A percentile compares a stretch with the other conserved stretches of the same genome.
These are phyloP conservation scores for Blastobotrys chiropterorum DNA, from an alignment of 805 yeast genomes.

Conservation along the genomic window DNA sequence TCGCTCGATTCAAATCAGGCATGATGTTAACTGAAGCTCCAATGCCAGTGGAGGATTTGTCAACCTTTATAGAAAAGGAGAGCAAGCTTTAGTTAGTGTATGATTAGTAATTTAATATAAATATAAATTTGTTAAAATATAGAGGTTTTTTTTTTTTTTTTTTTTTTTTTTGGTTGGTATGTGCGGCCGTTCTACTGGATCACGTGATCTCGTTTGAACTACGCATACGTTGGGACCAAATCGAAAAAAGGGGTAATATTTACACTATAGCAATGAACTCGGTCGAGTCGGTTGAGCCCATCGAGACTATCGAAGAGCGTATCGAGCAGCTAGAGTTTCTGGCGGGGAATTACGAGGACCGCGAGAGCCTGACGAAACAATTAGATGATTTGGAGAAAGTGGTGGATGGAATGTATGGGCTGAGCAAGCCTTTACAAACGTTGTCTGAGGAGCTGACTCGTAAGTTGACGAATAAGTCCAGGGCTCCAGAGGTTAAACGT, in stretches of 20 bases:
- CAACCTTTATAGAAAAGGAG: slow-evolving; percentile 22
- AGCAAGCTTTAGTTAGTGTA: slow-evolving; percentile 20
- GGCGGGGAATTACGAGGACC: neutral
- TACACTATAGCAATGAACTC: neutral
- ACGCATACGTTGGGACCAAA: neutral
- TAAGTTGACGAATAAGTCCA: too few species aligned
- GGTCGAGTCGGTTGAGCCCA: neutral
- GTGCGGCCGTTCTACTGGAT: neutral
- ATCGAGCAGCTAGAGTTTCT: slow-evolving; percentile 1
- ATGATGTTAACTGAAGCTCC: slow-evolving; percentile 58
- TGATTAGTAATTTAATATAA: neutral
- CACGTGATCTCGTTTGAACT: neutral
- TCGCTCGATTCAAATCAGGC: slow-evolving; percentile 51
- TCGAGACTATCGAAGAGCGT: slow-evolving; percentile 1
- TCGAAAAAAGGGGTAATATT: neutral
- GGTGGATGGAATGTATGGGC: neutral
- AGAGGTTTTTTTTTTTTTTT: neutral
- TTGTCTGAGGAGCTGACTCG: neutral
- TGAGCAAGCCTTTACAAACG: neutral
- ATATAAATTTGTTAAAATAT: neutral
- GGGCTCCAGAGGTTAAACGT: too few species aligned
- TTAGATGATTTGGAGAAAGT: slow-evolving; percentile 3
- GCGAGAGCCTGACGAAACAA: neutral
- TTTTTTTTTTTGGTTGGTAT: neutral
- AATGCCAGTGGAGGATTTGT: slow-evolving; percentile 36